Percentiles rank a stretch among this genome's conserved stretches.
Evolutionary conservation across 345 rosid species (phyloP).

Genomic region (Trapa bicornis): DNA sequence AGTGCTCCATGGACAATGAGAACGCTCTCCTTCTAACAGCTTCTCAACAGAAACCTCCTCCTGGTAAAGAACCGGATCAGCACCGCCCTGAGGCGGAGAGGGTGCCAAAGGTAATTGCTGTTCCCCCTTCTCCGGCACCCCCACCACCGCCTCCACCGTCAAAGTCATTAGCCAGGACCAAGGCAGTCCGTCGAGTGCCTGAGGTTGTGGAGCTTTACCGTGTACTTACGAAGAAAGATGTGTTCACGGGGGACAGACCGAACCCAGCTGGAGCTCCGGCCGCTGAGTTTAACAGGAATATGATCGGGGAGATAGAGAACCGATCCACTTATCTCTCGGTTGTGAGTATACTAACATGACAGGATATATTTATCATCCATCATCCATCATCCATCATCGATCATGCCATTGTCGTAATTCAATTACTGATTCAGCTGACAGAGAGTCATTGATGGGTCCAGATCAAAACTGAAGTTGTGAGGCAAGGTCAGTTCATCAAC

Average conservation of each 20-base stretch:
- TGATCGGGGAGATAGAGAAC: conserved; percentile 98
- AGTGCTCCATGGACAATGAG: conserved; percentile 34
- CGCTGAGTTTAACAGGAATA: conserved; percentile 36
- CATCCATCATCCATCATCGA: not conserved
- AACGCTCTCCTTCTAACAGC: conserved; percentile 12
- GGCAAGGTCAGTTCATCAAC: conserved; percentile 56
- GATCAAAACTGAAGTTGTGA: conserved; percentile 78
- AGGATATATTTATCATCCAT: not conserved
- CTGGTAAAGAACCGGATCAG: conserved; percentile 18
- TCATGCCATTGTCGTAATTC: not conserved
- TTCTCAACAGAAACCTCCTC: conserved; percentile 29
- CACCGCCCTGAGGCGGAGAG: conserved; percentile 20
- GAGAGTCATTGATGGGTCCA: conserved; percentile 17
- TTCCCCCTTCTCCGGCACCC: conserved; percentile 18
- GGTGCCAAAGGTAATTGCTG: conserved; percentile 13
- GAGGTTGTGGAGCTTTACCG: conserved; percentile 82
- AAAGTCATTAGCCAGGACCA: conserved; percentile 32
- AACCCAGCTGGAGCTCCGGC: conserved; percentile 25
- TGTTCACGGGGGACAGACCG: conserved; percentile 31
- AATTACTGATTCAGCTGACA: not conserved
- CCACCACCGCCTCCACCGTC: conserved; percentile 81
- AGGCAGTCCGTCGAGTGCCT: conserved; percentile 63
- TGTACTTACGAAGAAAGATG: conserved; percentile 56
- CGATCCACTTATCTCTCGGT: conserved; percentile 79
- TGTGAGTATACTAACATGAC: conserved; percentile 36